Base-by-base conservation (phyloP, 129 eudicot species). In the Arctium lappa region DNA sequence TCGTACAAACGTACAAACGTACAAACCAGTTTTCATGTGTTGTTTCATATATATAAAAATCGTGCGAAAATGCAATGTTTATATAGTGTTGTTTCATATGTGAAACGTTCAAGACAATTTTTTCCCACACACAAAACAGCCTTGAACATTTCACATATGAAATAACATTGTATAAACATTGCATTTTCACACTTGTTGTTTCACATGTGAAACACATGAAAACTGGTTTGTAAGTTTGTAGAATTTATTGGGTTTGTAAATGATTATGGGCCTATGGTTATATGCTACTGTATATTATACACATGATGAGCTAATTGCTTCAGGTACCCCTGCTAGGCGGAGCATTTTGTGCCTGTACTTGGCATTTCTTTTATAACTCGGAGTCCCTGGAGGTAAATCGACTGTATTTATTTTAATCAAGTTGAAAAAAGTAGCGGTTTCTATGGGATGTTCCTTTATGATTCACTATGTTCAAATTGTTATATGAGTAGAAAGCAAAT, bases 341-440 rank as follows among this genome's bases (percentile, higher is more conserved):
- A 85, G 99, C 98, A 38, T 85, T 95, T 85, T 95, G 99, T 84
- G 99, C 99, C 4, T 93, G 99, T 85, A 95, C 99, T 42, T 95
- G 99, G 99, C 99, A 95, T 88, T 95, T 95, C 92, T 95, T 95
- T 77, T 95, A 95, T 81, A 95, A 95, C 76, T 73, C 99, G 0
- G 99, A 95, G 84, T 88, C 98, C 62, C 92, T 95, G 8, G 97
- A 93, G 91, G 99, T 93, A 84, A 74, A 69, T 76, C 48, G 77
- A 68, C 33, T 36, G 2, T 38, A 11, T 65, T 85, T 48, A 5
- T 72, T 72, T 72, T 36, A 22, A 69, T 78, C 30, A 4, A 73
- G 3, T 78, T 32, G 18, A 8, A 72, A 1, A 4, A 27, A 10
- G 22, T 33, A 10, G 56, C 56, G 16, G 56, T 46, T 46, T 53